phyloP scores from a whole-genome alignment of 441 rosid species.

The Adansonia madagascariensis region DNA sequence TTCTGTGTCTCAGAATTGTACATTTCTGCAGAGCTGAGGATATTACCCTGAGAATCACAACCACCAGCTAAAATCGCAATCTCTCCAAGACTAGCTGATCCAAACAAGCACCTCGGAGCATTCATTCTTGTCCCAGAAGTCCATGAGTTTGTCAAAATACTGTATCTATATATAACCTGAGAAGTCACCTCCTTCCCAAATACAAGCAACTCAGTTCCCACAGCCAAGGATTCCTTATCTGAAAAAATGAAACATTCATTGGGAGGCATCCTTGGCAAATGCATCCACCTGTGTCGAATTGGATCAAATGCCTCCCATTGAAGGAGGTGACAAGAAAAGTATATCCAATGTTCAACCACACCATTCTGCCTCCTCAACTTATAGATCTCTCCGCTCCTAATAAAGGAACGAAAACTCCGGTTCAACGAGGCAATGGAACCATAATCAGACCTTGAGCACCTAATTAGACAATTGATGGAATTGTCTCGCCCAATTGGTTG shows the following conservation, averaged over 20 bases:
- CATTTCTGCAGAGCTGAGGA: conserved; percentile 76
- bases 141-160: conserved; percentile 84
- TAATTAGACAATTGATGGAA: conserved; percentile 69
- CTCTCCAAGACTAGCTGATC: conserved; percentile 93
- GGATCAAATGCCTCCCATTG: conserved; percentile 98
- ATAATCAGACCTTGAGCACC: conserved; percentile 81
- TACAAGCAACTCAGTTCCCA: conserved; percentile 90
- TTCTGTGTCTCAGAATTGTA: conserved; percentile 81
- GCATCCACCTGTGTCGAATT: conserved; percentile 69
- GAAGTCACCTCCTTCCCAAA: conserved; percentile 68
- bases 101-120: conserved; percentile 85
- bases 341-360: conserved; percentile 89
- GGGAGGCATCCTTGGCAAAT: conserved; percentile 75
- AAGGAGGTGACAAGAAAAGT: conserved; percentile 76
- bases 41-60: conserved; percentile 64
- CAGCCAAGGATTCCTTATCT: conserved; percentile 92
- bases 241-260: conserved; percentile 73
- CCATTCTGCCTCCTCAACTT: conserved; percentile 57
- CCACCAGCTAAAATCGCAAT: conserved; percentile 92
- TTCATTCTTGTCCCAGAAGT: conserved; percentile 75
- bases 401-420: conserved; percentile 63
- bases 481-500: conserved; percentile 74
- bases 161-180: conserved; percentile 82
- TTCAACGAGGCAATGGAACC: conserved; percentile 75
- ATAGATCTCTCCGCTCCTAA: conserved; percentile 73